Evolutionary conservation across 140 eudicot genomes (phyloP).

Genomic region (Stevia rebaudiana): DNA sequence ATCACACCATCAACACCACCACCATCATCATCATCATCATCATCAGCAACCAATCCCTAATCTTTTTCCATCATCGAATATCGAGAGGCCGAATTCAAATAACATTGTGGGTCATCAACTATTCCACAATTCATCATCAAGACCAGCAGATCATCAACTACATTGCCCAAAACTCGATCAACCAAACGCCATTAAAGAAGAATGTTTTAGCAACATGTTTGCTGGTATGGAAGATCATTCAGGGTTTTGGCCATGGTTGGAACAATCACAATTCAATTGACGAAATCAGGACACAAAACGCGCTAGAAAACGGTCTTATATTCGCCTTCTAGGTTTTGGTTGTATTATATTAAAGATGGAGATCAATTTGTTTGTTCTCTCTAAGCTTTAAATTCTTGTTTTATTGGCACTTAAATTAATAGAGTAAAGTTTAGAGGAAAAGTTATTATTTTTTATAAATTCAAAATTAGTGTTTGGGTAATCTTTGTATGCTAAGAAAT

Average conservation of each 20-base stretch:
- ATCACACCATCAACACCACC: constrained; percentile 38
- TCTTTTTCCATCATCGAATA: constrained; percentile 40
- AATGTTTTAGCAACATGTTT: constrained; percentile 73
- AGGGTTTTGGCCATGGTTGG: constrained; percentile 97
- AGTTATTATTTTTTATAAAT: constrained; percentile 30
- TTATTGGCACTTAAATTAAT: constrained; percentile 36
- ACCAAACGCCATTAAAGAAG: constrained; percentile 58
- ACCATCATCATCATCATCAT: constrained; percentile 14
- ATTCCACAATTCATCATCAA: constrained; percentile 50
- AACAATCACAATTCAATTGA: constrained; percentile 75
- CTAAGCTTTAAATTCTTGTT: constrained; percentile 37
- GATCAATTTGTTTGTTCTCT: constrained; percentile 35
- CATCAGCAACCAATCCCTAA: constrained; percentile 31
- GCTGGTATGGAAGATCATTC: constrained; percentile 85
- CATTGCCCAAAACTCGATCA: constrained; percentile 43
- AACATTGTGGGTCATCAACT: constrained; percentile 42
- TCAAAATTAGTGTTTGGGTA: constrained; percentile 30
- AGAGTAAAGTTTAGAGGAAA: constrained; percentile 35
- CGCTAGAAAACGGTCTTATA: constrained; percentile 6
- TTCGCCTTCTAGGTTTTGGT: constrained; percentile 16
- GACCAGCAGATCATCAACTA: constrained; percentile 34
- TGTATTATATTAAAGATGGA: constrained; percentile 30
- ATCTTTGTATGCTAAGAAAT: constrained; percentile 32
- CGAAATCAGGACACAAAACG: constrained; percentile 1
- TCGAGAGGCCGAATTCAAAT: constrained; percentile 33